Evolutionary conservation across 2,329 filamentous ascomycete species (phyloP).

Genomic region (Thielaviopsis euricoi): DNA sequence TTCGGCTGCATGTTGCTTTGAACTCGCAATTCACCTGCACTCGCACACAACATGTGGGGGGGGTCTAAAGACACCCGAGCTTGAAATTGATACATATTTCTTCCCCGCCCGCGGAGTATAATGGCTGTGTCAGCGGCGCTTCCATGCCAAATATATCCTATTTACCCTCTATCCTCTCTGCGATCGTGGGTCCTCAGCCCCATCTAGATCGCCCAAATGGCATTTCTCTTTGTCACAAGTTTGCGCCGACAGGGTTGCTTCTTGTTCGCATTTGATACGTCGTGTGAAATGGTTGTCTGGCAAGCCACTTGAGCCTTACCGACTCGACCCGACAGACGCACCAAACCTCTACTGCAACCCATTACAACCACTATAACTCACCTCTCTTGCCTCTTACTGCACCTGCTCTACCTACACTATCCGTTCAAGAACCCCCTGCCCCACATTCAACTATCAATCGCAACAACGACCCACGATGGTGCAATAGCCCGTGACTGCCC

Average conservation of each 20-base stretch:
- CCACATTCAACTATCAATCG: conserved; percentile 24
- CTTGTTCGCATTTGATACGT: background rate
- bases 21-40: conserved; percentile 7
- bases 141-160: background rate
- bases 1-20: conserved; percentile 1
- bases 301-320: background rate
- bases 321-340: background rate
- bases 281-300: no score
- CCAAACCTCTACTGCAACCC: conserved; percentile 7
- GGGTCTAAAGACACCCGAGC: background rate
- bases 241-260: background rate
- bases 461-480: conserved; percentile 30
- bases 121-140: background rate
- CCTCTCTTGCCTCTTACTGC: no score
- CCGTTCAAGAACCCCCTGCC: background rate
- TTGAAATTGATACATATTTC: background rate
- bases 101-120: background rate
- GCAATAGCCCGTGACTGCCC: conserved; percentile 44
- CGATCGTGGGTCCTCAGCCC: background rate
- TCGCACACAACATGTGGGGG: conserved; percentile 8
- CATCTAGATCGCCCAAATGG: background rate
- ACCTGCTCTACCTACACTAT: background rate
- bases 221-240: background rate
- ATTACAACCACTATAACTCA: conserved; percentile 10
- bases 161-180: no score